Evolutionary conservation across 345 rosid species (phyloP).

Genomic region (Hibiscus trionum): DNA sequence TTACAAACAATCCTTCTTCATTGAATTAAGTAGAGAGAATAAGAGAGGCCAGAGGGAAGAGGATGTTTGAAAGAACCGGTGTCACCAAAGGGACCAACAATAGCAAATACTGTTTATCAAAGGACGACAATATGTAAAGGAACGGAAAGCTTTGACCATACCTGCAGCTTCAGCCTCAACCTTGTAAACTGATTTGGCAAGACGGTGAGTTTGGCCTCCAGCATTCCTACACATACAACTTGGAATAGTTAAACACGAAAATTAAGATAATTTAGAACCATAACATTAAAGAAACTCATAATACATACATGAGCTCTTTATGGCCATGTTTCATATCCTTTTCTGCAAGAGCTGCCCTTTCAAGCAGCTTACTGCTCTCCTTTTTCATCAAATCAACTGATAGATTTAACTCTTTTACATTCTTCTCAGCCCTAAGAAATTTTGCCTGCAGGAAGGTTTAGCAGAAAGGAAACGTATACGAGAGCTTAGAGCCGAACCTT

Average conservation of each 20-base stretch:
- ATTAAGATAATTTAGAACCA: slow-evolving; percentile 1
- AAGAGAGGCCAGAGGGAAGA: not conserved
- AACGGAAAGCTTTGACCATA: slow-evolving; percentile 13
- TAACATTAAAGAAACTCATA: not conserved
- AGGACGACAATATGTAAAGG: not conserved
- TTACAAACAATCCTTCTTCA: no score
- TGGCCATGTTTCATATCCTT: slow-evolving; percentile 75
- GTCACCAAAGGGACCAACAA: not conserved
- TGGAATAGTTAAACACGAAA: slow-evolving; percentile 3
- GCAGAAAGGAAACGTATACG: not conserved
- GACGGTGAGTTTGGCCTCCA: slow-evolving; percentile 61
- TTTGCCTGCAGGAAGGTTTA: slow-evolving; percentile 44
- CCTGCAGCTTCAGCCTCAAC: slow-evolving; percentile 76
- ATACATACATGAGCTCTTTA: slow-evolving; percentile 56
- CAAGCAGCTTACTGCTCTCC: slow-evolving; percentile 76
- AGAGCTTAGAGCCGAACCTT: not conserved
- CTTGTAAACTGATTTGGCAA: slow-evolving; percentile 65
- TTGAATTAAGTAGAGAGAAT: no score
- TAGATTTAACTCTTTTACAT: slow-evolving; percentile 54
- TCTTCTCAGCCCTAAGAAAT: slow-evolving; percentile 73
- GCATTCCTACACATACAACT: slow-evolving; percentile 44
- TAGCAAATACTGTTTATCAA: not conserved
- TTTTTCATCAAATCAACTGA: slow-evolving; percentile 83
- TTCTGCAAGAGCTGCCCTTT: slow-evolving; percentile 85
- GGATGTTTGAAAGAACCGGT: no score